These are phyloP conservation scores for Lactifluus volemus DNA, from an alignment of 768 basidiomycete species.

Conservation along the genomic window DNA sequence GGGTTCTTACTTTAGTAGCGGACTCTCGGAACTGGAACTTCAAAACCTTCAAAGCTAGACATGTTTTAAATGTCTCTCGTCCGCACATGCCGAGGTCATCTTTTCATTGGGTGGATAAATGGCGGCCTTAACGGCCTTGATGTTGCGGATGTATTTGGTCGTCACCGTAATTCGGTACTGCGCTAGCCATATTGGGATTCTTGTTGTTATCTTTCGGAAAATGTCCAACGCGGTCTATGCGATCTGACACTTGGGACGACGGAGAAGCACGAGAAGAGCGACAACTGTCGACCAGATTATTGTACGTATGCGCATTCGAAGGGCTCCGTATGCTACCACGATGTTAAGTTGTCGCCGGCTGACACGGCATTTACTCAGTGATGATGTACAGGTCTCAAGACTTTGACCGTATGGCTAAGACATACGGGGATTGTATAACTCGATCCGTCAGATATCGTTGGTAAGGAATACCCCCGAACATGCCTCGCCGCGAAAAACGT, in stretches of 20 bases:
- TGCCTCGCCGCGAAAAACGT: neutral
- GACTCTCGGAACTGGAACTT: neutral
- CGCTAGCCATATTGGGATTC: neutral
- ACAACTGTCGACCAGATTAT: neutral
- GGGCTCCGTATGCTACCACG: neutral
- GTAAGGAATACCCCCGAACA: neutral
- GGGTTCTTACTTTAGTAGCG: constrained; percentile 62
- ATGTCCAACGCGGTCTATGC: neutral
- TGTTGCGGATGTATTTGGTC: too few species aligned
- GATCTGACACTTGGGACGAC: neutral
- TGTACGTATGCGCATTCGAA: neutral
- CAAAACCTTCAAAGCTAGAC: neutral
- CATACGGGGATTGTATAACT: neutral
- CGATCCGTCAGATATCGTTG: neutral
- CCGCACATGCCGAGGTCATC: neutral
- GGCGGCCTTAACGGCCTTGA: neutral
- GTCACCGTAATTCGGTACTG: neutral
- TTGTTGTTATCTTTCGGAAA: neutral
- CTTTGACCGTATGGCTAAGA: neutral
- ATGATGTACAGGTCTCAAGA: neutral
- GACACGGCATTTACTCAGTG: neutral
- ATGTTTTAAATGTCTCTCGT: too few species aligned
- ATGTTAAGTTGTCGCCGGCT: neutral
- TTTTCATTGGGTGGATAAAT: neutral
- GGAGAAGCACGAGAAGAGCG: neutral